Evolutionary conservation across 352 stramenopile species (phyloP), one percentile per base, ranked within the genome.

Genomic region (Thalassiosira mediterranea): DNA sequence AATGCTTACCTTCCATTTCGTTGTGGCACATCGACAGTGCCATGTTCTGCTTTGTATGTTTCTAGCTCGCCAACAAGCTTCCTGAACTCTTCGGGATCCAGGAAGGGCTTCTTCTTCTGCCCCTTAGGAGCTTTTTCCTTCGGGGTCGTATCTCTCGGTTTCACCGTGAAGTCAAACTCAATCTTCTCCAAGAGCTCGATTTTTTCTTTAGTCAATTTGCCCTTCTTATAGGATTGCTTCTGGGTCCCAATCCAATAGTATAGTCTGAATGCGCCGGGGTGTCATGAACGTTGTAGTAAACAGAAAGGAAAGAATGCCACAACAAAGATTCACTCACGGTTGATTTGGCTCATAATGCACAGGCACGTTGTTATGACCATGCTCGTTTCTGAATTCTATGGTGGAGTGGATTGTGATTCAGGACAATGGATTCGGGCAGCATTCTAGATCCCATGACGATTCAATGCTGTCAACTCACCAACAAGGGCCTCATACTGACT

Each of bases 161-260:
- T n/a, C n/a, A n/a, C n/a, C n/a, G n/a, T n/a, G n/a, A 77, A 60
- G 8, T 77, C 40, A 44, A 79, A 63, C 25, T 49, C 62, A 53
- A 79, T 72, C 31, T 53, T 46, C 1, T 29, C n/a, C n/a, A 79
- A 47, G 8, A 60, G 47, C 10, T 68, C 23, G 11, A 49, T 46
- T 23, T 40, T 19, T 13, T 69, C 56, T 11, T 69, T 21, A 29
- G 54, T 26, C 28, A 75, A 23, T 38, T 34, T 60, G 1, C 52
- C 52, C 28, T 72, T 61, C 37, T 57, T 78, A 49, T 54, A 60
- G 29, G 17, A 11, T 13, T 62, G 38, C 11, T 40, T 23, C 32
- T 78, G 69, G 19, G 34, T 61, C 15, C 51, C 40, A 19, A 66
- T 21, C 69, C 69, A 78, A 23, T 56, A 58, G 25, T 78, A 78